A percentile compares a stretch with the other conserved stretches of the same genome.
phyloP scores from a whole-genome alignment of 148 eudicot species.

The Nepenthes mirabilis region DNA sequence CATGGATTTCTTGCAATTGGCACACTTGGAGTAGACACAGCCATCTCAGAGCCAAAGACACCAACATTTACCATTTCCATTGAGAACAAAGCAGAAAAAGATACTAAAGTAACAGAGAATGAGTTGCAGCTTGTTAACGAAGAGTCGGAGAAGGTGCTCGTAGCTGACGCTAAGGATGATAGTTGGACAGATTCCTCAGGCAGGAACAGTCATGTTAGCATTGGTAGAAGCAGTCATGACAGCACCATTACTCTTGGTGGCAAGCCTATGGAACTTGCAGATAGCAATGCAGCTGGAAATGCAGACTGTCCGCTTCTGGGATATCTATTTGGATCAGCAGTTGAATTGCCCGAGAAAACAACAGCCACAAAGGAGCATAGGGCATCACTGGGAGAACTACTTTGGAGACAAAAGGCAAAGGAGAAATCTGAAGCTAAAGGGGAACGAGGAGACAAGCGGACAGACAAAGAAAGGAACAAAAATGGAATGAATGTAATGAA shows the following conservation, averaged over 20 bases:
- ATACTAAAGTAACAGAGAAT: conserved; percentile 52
- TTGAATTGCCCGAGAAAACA: conserved; percentile 45
- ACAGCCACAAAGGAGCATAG: conserved; percentile 35
- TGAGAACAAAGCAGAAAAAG: conserved; percentile 49
- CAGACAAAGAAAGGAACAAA: conserved; percentile 48
- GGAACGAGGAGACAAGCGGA: conserved; percentile 30
- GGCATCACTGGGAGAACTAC: conserved; percentile 65
- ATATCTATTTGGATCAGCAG: conserved; percentile 60
- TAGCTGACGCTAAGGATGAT: conserved; percentile 43
- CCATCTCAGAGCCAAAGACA: conserved; percentile 43
- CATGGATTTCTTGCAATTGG: conserved; percentile 90
- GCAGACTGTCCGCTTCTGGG: conserved; percentile 58
- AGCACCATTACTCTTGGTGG: conserved; percentile 58
- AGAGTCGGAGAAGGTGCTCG: conserved; percentile 67
- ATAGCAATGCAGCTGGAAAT: conserved; percentile 24
- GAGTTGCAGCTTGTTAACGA: conserved; percentile 70
- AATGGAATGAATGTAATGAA: conserved; percentile 42
- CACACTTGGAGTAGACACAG: conserved; percentile 57
- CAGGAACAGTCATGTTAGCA: conserved; percentile 64
- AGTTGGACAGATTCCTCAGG: conserved; percentile 49
- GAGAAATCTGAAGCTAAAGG: conserved; percentile 28
- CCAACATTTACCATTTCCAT: conserved; percentile 64
- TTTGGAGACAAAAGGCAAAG: conserved; percentile 68
- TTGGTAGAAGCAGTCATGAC: conserved; percentile 59
- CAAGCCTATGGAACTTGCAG: conserved; percentile 43